phyloP scores from a whole-genome alignment of 768 basidiomycete genomes.

The Suillus americanus region DNA sequence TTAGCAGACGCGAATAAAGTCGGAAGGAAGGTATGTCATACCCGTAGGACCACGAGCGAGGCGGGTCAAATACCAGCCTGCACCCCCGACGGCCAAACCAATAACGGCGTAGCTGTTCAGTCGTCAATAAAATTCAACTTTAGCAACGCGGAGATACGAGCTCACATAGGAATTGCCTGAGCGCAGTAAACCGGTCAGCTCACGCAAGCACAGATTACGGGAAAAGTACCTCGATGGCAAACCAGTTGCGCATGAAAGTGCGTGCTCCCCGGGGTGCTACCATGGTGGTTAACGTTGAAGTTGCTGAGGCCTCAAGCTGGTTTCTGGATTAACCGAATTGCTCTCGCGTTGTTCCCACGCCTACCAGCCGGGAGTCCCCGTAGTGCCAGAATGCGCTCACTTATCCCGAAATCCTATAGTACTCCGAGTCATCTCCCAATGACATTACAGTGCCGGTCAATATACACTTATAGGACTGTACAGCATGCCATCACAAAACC shows the following conservation, averaged over 20 bases:
- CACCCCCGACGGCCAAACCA: conserved; percentile 53
- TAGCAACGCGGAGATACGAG: conserved; percentile 10
- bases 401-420: no score
- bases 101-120: conserved; percentile 46
- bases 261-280: conserved; percentile 18
- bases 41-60: conserved; percentile 57
- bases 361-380: conserved; percentile 8
- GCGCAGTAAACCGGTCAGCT: conserved; percentile 1
- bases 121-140: conserved; percentile 14
- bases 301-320: conserved; percentile 1
- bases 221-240: conserved; percentile 42
- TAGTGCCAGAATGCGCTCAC: no score
- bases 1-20: conserved; percentile 9
- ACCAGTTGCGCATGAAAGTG: conserved; percentile 40
- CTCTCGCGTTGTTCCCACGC: conserved; percentile 11
- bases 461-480: no score
- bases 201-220: no score
- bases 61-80: conserved; percentile 65
- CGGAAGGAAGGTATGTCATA: conserved; percentile 29
- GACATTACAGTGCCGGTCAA: no score
- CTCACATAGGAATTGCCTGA: conserved; percentile 53
- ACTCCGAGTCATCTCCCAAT: no score
- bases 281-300: conserved; percentile 21
- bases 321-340: not conserved
- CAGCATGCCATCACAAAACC: no score